Percentiles rank a stretch among this genome's conserved stretches.
Evolutionary conservation across 352 stramenopile genomes (phyloP).

Genomic region (Phytophthora pseudosyringae): DNA sequence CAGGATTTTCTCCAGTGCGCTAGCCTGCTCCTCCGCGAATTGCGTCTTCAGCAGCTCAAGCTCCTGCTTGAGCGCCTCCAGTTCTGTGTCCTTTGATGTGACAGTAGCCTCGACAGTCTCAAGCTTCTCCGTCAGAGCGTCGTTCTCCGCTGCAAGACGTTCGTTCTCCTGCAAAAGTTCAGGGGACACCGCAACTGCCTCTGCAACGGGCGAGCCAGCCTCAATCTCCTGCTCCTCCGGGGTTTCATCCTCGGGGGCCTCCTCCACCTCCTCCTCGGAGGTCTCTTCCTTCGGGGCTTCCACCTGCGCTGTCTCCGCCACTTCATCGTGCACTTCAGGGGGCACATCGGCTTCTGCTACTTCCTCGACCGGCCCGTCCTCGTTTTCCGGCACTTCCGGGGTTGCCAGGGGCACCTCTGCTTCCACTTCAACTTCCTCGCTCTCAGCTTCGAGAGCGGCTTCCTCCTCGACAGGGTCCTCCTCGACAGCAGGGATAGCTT

Average conservation of each 20-base stretch:
- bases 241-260: conserved; percentile 31
- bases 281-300: conserved; percentile 33
- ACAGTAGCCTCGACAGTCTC: conserved; percentile 26
- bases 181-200: conserved; percentile 12
- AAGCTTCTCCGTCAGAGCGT: conserved; percentile 45
- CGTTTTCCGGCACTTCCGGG: conserved; percentile 28
- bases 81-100: conserved; percentile 42
- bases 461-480: conserved; percentile 35
- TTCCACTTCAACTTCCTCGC: conserved; percentile 23
- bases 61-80: conserved; percentile 45
- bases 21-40: conserved; percentile 38
- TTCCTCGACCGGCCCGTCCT: conserved; percentile 27
- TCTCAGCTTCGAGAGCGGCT: conserved; percentile 20
- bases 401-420: conserved; percentile 32
- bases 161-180: conserved; percentile 54
- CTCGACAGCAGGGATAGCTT: conserved; percentile 35
- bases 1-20: conserved; percentile 30
- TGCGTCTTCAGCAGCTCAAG: conserved; percentile 43
- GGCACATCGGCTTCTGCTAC: conserved; percentile 4
- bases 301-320: conserved; percentile 10
- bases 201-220: conserved; percentile 4
- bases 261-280: conserved; percentile 31
- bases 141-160: conserved; percentile 47
- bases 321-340: conserved; percentile 27
- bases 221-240: conserved; percentile 22